Evolutionary conservation across 768 basidiomycete species (phyloP).

Genomic region (Russula foetens): DNA sequence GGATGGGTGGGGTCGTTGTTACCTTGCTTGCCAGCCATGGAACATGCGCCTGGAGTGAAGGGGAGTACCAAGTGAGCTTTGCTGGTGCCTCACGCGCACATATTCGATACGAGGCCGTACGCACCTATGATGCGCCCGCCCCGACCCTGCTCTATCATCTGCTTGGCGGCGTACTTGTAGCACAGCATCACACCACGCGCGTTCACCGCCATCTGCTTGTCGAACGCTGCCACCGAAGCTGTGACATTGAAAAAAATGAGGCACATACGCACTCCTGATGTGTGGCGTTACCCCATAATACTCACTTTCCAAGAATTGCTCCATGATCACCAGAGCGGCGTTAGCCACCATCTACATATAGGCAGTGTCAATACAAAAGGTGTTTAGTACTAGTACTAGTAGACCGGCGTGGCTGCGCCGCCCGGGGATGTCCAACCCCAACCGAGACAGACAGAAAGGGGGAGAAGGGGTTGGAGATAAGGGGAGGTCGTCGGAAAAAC

Average conservation of each 20-base stretch:
- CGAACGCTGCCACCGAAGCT: neutral
- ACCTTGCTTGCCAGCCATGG: slow-evolving; percentile 14
- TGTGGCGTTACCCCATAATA: no score
- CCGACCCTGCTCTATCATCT: slow-evolving; percentile 19
- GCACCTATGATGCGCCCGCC: slow-evolving; percentile 18
- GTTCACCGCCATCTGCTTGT: slow-evolving; percentile 9
- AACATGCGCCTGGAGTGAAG: slow-evolving; percentile 5
- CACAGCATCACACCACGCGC: slow-evolving; percentile 20
- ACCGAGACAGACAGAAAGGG: neutral
- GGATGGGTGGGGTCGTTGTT: neutral
- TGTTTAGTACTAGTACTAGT: no score
- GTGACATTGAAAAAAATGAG: neutral
- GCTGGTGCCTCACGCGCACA: neutral
- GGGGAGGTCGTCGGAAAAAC: neutral
- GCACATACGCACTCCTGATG: neutral
- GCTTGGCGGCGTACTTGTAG: slow-evolving; percentile 21
- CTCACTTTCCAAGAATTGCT: slow-evolving; percentile 1
- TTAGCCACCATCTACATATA: slow-evolving; percentile 16
- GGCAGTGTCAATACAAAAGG: neutral
- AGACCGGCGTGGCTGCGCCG: no score
- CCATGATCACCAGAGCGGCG: slow-evolving; percentile 1
- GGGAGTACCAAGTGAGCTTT: neutral
- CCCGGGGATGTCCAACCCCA: no score
- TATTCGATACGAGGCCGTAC: neutral
- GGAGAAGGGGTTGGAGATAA: neutral